phyloP scores from a whole-genome alignment of 2,329 filamentous ascomycete genomes.

The Zasmidium cellare region DNA sequence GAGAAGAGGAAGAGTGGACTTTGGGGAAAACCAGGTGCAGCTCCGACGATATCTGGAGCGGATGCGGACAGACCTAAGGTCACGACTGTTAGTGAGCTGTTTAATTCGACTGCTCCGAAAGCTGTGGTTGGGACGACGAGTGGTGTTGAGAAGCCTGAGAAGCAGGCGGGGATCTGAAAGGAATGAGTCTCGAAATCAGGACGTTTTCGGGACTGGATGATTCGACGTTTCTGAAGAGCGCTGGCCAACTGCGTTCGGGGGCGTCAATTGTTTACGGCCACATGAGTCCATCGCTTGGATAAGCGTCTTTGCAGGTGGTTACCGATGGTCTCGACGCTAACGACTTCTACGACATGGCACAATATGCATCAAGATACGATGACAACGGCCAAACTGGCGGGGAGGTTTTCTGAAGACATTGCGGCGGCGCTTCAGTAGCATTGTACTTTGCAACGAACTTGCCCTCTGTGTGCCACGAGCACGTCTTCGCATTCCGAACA shows the following conservation, averaged over 20 bases:
- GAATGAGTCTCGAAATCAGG: no score
- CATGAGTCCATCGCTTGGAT: no score
- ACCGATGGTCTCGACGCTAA: neutral
- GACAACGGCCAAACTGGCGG: neutral
- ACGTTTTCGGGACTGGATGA: no score
- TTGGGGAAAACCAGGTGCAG: neutral
- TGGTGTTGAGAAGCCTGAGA: neutral
- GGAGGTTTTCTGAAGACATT: neutral
- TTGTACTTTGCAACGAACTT: neutral
- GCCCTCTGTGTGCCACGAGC: neutral
- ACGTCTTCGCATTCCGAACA: neutral
- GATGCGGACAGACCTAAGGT: constrained; percentile 6
- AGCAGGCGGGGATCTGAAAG: neutral
- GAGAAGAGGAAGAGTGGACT: constrained; percentile 65
- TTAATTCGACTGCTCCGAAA: neutral
- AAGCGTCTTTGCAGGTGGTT: no score
- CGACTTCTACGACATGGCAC: neutral
- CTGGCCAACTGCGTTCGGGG: no score
- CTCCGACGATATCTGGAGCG: neutral
- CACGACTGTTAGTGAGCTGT: constrained; percentile 9
- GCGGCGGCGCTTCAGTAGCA: neutral
- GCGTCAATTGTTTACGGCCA: no score
- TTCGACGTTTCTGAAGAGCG: no score
- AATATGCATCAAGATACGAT: neutral
- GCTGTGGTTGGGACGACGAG: neutral